Conservation (phyloP, 202 grass and related monocot species). For the Panicum virgatum region DNA sequence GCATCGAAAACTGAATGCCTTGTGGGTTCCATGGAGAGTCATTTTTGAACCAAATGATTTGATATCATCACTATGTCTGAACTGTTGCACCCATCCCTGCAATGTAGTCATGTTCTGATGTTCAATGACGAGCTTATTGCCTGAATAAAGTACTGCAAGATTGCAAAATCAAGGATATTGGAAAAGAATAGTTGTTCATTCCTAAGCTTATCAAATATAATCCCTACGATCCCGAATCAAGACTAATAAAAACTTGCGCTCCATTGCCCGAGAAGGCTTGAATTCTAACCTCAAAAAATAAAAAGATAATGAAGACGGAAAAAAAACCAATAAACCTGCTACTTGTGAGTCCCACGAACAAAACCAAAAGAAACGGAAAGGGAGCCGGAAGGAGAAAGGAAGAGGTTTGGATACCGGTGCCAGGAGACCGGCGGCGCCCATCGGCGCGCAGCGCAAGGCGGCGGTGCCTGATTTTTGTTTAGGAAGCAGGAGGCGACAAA, state of each 20-base stretch:
- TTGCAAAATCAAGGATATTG: neutral
- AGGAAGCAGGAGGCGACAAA: too few relatives aligned
- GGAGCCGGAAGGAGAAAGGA: neutral
- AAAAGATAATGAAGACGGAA: neutral
- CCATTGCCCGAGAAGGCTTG: neutral
- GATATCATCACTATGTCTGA: neutral
- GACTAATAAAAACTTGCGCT: neutral
- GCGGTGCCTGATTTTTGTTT: too few relatives aligned
- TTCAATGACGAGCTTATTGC: constrained; percentile 1
- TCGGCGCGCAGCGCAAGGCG: neutral
- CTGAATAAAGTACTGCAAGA: neutral
- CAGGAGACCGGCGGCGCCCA: constrained; percentile 6
- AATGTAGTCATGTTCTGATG: neutral
- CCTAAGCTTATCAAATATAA: neutral
- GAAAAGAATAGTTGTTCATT: neutral
- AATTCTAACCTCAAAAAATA: neutral
- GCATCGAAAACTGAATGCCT: constrained; percentile 24
- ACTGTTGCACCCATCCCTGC: constrained; percentile 36
- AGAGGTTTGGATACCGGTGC: neutral
- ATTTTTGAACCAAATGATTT: constrained; percentile 30
- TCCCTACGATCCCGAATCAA: neutral
- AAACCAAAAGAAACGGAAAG: neutral
- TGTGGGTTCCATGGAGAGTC: constrained; percentile 6
- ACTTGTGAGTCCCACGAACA: too few relatives aligned
- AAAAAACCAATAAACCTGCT: neutral